phyloP scores from a whole-genome alignment of 2,329 filamentous ascomycete genomes.

The Botrytis hyacinthi region DNA sequence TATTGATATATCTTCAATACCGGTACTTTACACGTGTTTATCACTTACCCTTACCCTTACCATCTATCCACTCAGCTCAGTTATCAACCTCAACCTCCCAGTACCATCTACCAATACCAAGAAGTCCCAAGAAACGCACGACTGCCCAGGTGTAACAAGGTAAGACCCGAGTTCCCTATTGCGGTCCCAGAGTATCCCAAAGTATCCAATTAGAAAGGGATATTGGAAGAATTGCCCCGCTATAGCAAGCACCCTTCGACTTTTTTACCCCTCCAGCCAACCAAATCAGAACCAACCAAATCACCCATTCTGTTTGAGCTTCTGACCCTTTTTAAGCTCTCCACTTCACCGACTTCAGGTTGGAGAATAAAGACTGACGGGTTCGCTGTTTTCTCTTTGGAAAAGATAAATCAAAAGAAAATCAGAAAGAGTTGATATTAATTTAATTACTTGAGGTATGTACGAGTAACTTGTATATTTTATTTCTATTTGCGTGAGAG shows the following conservation, averaged over 20 bases:
- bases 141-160: conserved; percentile 14
- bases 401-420: not conserved
- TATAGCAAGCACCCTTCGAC: not conserved
- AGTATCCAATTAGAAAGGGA: not conserved
- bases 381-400: not conserved
- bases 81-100: not conserved
- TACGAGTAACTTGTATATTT: not conserved
- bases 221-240: not conserved
- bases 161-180: conserved; percentile 1
- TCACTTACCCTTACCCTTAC: not conserved
- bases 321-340: not conserved
- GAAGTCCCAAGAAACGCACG: conserved; percentile 8
- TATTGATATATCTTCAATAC: not conserved
- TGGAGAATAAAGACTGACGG: not conserved
- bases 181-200: not conserved
- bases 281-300: not conserved
- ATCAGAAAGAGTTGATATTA: not conserved
- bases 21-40: not conserved
- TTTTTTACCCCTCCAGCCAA: conserved; percentile 4
- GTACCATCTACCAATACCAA: not conserved
- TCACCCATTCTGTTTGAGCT: not conserved
- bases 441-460: not conserved
- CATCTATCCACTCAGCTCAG: not conserved
- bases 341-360: not conserved
- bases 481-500: not conserved